Base-by-base conservation (phyloP, 192 early-diverging fungal species). In the Coemansia umbellata region DNA sequence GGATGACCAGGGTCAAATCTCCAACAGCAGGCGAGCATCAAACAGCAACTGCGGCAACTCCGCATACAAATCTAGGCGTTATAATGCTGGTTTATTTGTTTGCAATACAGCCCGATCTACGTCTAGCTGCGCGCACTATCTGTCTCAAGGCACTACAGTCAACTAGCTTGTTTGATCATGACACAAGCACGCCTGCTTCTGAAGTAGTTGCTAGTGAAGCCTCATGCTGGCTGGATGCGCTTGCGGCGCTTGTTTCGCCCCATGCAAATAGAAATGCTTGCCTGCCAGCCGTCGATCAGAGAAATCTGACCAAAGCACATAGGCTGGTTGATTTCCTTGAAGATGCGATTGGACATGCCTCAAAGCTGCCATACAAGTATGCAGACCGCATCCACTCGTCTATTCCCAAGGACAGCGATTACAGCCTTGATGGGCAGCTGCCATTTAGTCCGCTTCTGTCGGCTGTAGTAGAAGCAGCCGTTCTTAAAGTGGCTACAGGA, bases 371-470 rank as follows among this genome's bases (percentile, higher is more conserved):
- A 21, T 53, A 76, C 66, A 68, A 61, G 31, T 65, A 76, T 32
- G 73, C 60, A 11, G 73, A 69, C 24, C 62, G 66, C n/a, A 48
- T 76, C 22, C 35, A 53, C 41, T 47, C 54, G 11, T 48, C 50
- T 1, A 35, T 49, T 8, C 33, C 26, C 1, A 47, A 31, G 3
- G 27, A 39, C 13, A 19, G 33, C 5, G 41, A 18, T 14, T 27
- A 36, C 18, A 8, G 31, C 5, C 22, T 24, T 4, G 55, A 31
- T 14, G 40, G 22, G 1, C 28, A 5, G 5, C 43, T 75, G 31
- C 66, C 57, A 8, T 69, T 68, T n/a, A 76, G 73, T 18, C 73
- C 66, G 0, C 45, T 76, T 21, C 52, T 76, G 43, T 27, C 73
- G 0, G 73, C 73, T 1, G 26, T 69, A 1, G 53, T 58, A 10